Evolutionary conservation across 768 basidiomycete species (phyloP), one percentile per base, ranked within the genome.

Genomic region (Rhodotorula sphaerocarpa): DNA sequence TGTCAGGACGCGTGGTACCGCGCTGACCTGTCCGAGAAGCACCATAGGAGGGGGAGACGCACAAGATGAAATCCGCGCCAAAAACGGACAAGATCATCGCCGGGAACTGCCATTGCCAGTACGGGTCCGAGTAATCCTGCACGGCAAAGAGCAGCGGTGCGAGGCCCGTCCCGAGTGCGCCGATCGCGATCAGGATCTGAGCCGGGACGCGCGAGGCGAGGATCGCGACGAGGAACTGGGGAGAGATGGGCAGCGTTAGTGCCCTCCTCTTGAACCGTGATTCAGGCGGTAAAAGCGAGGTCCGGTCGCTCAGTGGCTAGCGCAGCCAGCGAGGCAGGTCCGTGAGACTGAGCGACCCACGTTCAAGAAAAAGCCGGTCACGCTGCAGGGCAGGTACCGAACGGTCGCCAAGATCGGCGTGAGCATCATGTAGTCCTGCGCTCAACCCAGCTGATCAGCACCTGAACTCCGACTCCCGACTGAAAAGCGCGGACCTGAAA

Each of bases 101-200:
- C 2, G 57, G 63, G 45, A 68, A 68, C 58, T 61, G 48, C 44
- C 39, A 61, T 16, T 52, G 50, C 66, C 66, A 68, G 36, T 39
- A 68, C 11, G 57, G 39, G 15, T 42, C 58, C 15, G 3, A 5
- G 50, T 47, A 36, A 34, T 43, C 33, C 33, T 65, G 59, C 47
- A 69, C 52, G 1, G 67, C 67, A 20, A 65, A 65, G 11, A 69
- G 50, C 16, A 69, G 50, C 5, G 67, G 63, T n/a, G 63, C 63
- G 20, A 69, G 55, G 2, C 50, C 67, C 1, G 74, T 75, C 2
- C 72, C 68, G 9, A 75, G 46, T 9, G 70, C 65, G 28, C 75
- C 75, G 25, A 72, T 53, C 50, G 66, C 61, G 50, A 76, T 66
- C 39, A 76, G 59, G 67, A 68, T 65, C 43, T 75, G 74, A 2